These are phyloP conservation scores for Boletellus deceptivus DNA, from an alignment of 1,284 basidiomycete genomes.

Conservation along the genomic window DNA sequence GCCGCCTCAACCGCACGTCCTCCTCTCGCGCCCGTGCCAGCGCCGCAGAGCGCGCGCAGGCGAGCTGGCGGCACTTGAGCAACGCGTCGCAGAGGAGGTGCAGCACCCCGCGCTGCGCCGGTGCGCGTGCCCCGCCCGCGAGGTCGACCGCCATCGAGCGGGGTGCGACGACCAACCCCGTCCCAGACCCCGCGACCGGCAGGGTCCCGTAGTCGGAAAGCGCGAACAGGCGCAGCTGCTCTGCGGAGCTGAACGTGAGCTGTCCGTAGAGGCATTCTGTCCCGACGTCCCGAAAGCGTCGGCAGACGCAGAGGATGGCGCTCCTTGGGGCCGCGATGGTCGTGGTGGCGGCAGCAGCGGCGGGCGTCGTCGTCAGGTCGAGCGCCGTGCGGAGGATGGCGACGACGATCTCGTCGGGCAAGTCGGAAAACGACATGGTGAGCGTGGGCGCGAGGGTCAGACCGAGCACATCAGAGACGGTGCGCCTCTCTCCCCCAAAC, in stretches of 20 bases:
- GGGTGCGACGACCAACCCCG: constrained; percentile 9
- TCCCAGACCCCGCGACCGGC: too few species aligned
- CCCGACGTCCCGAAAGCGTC: constrained; percentile 15
- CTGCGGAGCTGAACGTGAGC: constrained; percentile 22
- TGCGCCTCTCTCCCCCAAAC: too few species aligned
- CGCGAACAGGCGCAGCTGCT: constrained; percentile 17
- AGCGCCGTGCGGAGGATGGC: constrained; percentile 17
- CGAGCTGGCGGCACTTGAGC: constrained; percentile 7
- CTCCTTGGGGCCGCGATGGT: constrained; percentile 4
- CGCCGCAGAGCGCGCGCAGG: neutral
- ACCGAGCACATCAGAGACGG: too few species aligned
- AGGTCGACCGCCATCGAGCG: constrained; percentile 17
- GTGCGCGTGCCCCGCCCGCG: constrained; percentile 6
- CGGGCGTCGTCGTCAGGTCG: neutral
- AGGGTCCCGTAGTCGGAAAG: constrained; percentile 9
- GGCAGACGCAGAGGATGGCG: constrained; percentile 19
- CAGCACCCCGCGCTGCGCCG: constrained; percentile 1
- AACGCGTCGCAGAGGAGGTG: constrained; percentile 12
- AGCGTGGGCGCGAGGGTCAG: too few species aligned
- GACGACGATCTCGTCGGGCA: constrained; percentile 28
- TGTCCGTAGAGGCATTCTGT: constrained; percentile 29
- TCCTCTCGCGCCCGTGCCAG: too few species aligned
- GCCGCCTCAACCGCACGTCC: constrained; percentile 30
- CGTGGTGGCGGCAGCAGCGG: too few species aligned
- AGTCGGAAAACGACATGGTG: constrained; percentile 7